A percentile compares a stretch with the other conserved stretches of the same genome.
Evolutionary conservation across 2,329 filamentous ascomycete species (phyloP).

Genomic region (Aspergillaceae sp.): DNA sequence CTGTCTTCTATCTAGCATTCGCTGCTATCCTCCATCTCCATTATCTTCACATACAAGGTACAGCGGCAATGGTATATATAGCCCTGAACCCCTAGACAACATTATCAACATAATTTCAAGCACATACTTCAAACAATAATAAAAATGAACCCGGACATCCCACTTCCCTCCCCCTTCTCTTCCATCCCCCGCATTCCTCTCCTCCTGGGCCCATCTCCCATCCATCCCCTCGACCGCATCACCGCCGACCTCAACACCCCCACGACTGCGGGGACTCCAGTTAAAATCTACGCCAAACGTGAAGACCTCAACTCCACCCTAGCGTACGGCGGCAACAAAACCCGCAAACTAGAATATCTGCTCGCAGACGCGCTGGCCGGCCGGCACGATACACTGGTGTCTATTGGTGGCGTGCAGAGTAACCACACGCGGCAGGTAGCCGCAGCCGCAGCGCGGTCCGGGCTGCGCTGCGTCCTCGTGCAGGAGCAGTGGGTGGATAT

Average conservation of each 20-base stretch:
- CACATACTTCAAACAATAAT: too few species aligned
- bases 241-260: slow-evolving; percentile 46
- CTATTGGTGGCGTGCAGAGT: slow-evolving; percentile 59
- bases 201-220: slow-evolving; percentile 60
- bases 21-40: too few species aligned
- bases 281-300: slow-evolving; percentile 61
- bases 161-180: slow-evolving; percentile 41
- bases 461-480: slow-evolving; percentile 44
- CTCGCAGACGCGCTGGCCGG: slow-evolving; percentile 51
- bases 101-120: too few species aligned
- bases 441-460: slow-evolving; percentile 51
- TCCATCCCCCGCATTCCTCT: slow-evolving; percentile 54
- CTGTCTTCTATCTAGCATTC: too few species aligned
- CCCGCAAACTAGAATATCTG: slow-evolving; percentile 61
- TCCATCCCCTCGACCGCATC: slow-evolving; percentile 59
- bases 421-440: slow-evolving; percentile 63
- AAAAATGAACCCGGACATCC: too few species aligned
- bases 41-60: too few species aligned
- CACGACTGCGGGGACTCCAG: slow-evolving; percentile 30
- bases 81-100: too few species aligned
- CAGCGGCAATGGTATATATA: too few species aligned
- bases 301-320: slow-evolving; percentile 63
- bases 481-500: slow-evolving; percentile 61
- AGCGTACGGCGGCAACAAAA: slow-evolving; percentile 62
- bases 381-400: slow-evolving; percentile 53